These are phyloP conservation scores for Fraxinus paxiana DNA, from an alignment of 305 asterid genomes.

Conservation along the genomic window DNA sequence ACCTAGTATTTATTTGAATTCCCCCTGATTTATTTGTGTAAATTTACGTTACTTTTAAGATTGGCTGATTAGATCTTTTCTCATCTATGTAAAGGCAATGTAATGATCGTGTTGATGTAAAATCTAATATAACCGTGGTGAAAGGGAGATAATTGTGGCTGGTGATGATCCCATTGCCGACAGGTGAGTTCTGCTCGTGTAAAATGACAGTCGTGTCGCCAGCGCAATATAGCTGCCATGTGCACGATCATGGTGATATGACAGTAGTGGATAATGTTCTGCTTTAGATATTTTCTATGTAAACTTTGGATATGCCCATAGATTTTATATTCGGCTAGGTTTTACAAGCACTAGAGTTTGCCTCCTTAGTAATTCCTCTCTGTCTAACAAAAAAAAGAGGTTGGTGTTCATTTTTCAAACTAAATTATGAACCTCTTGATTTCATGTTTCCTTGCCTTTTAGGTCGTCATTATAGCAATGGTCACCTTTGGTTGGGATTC, in stretches of 20 bases:
- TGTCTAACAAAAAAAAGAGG: not conserved
- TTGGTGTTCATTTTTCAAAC: not conserved
- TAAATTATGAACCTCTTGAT: not conserved
- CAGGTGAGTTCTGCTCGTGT: not conserved
- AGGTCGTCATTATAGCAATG: not conserved
- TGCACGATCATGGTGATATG: not conserved
- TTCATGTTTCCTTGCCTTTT: not conserved
- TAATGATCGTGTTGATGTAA: slow-evolving; percentile 2
- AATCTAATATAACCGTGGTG: not conserved
- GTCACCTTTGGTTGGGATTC: not conserved
- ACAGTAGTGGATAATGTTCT: not conserved
- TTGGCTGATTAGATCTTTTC: not conserved
- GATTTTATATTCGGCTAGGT: not conserved
- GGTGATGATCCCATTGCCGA: not conserved
- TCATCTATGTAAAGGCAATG: slow-evolving; percentile 13
- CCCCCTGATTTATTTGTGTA: not conserved
- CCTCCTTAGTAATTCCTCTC: not conserved
- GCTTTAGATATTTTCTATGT: not conserved
- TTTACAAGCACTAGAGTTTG: not conserved
- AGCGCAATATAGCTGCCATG: not conserved
- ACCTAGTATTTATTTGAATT: slow-evolving; percentile 2
- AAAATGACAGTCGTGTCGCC: not conserved
- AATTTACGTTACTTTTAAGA: not conserved
- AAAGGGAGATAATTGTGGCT: not conserved
- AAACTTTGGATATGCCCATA: not conserved